phyloP scores from a whole-genome alignment of 1,284 basidiomycete genomes.

The Wallemia hederae region DNA sequence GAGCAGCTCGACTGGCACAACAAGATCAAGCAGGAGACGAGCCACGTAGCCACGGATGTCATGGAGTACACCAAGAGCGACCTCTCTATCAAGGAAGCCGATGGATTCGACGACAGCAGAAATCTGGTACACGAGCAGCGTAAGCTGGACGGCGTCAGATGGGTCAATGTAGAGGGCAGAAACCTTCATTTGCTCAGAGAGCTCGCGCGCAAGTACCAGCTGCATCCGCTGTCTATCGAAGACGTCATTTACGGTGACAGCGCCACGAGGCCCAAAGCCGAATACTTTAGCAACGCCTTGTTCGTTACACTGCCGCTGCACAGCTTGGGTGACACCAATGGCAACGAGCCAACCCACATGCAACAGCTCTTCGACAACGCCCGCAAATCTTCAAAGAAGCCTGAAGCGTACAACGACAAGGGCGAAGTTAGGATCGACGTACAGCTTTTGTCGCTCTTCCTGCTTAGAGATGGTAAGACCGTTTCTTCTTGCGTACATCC shows the following conservation, averaged over 20 bases:
- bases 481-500: no score
- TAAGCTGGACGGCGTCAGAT: background rate
- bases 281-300: background rate
- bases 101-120: background rate
- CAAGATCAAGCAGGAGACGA: background rate
- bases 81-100: background rate
- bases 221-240: background rate
- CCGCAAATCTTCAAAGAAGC: background rate
- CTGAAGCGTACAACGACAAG: background rate
- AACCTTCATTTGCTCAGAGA: background rate
- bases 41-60: background rate
- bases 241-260: background rate
- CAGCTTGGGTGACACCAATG: background rate
- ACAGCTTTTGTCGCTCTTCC: constrained; percentile 4
- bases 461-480: constrained; percentile 3
- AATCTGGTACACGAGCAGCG: background rate
- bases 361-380: background rate
- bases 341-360: background rate
- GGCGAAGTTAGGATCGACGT: constrained; percentile 2
- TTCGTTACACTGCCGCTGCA: background rate
- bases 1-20: background rate
- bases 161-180: background rate
- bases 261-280: background rate
- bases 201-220: background rate
- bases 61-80: background rate